Percentiles rank a stretch among this genome's conserved stretches.
Conservation (phyloP, 2,329 filamentous ascomycete species). For the Fusarium tjaetaba region DNA sequence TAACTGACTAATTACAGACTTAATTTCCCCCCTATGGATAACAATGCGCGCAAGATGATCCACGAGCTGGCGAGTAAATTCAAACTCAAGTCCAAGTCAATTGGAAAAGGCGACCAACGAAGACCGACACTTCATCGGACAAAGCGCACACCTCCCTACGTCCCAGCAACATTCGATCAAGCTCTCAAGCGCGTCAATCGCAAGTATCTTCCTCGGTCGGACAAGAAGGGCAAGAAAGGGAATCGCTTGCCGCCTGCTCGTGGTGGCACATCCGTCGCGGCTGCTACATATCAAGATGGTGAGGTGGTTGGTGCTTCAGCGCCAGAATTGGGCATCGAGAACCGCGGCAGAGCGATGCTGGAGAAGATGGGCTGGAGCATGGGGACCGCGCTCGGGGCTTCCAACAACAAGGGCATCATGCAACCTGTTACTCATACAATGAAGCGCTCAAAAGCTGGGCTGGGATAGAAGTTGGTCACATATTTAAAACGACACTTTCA, state of each 20-base stretch:
- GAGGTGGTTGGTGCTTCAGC: conserved; percentile 88
- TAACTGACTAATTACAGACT: conserved; percentile 59
- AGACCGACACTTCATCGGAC: conserved; percentile 84
- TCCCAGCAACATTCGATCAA: conserved; percentile 63
- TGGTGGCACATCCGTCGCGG: conserved; percentile 29
- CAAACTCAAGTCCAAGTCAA: conserved; percentile 84
- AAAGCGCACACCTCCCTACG: conserved; percentile 69
- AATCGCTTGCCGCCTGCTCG: conserved; percentile 42
- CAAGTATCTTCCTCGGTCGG: conserved; percentile 65
- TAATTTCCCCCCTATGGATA: conserved; percentile 84
- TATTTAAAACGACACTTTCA: neutral
- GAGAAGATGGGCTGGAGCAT: conserved; percentile 98
- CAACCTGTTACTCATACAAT: conserved; percentile 88
- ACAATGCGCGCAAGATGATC: conserved; percentile 77
- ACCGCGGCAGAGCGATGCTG: conserved; percentile 85
- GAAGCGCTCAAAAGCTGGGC: conserved; percentile 84
- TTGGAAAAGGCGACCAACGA: conserved; percentile 76
- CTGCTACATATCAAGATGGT: conserved; percentile 75
- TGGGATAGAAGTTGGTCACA: conserved; percentile 64
- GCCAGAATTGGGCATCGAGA: conserved; percentile 83
- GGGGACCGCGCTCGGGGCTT: conserved; percentile 83
- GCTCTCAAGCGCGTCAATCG: conserved; percentile 50
- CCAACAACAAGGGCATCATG: conserved; percentile 87
- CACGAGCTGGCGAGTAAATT: conserved; percentile 82
- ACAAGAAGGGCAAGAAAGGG: conserved; percentile 52